Evolutionary conservation across 2,329 filamentous ascomycete genomes (phyloP).

Genomic region (Orbilia blumenaviensis): DNA sequence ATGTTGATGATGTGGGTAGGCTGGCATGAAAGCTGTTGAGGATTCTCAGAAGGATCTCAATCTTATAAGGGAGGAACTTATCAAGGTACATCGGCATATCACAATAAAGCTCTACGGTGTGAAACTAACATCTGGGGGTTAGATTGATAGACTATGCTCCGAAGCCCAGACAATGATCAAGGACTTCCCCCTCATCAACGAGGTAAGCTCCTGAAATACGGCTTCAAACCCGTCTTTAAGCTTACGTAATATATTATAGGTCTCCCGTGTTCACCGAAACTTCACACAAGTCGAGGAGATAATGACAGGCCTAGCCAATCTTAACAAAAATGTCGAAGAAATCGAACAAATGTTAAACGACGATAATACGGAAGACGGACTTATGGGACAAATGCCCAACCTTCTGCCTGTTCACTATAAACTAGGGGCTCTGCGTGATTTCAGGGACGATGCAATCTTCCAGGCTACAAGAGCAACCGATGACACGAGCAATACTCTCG

Average conservation of each 20-base stretch:
- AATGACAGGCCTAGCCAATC: conserved; percentile 87
- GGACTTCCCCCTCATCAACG: conserved; percentile 92
- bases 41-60: conserved; percentile 92
- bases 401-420: conserved; percentile 89
- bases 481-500: conserved; percentile 80
- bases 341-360: conserved; percentile 81
- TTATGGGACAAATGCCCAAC: conserved; percentile 78
- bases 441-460: conserved; percentile 94
- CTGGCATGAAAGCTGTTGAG: conserved; percentile 85
- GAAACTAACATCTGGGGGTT: conserved; percentile 8
- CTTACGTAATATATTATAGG: conserved; percentile 48
- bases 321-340: conserved; percentile 77
- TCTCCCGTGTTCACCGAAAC: conserved; percentile 94
- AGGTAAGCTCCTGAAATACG: conserved; percentile 62
- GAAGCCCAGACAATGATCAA: conserved; percentile 97
- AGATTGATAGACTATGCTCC: conserved; percentile 92
- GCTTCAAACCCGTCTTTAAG: neutral
- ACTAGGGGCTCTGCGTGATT: conserved; percentile 88
- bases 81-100: conserved; percentile 68
- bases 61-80: conserved; percentile 96
- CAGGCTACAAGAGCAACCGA: conserved; percentile 85
- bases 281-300: conserved; percentile 94
- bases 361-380: conserved; percentile 75
- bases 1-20: conserved; percentile 65
- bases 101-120: neutral